Base-by-base conservation (phyloP, 371 early-diverging fungal species). In the Apophysomyces trapeziformis region DNA sequence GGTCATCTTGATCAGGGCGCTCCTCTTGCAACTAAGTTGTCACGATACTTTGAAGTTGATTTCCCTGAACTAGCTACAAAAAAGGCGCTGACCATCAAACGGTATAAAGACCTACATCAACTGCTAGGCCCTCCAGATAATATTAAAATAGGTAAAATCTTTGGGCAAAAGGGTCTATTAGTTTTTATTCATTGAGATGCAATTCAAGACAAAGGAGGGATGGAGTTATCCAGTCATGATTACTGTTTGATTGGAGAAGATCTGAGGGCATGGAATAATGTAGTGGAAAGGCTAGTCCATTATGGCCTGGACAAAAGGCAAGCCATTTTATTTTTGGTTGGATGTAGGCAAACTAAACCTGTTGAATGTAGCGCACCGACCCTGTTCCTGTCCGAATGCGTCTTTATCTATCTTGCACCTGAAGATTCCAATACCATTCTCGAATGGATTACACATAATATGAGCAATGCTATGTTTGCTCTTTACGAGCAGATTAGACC, bases 401-500 rank as follows among this genome's bases (percentile, higher is more conserved):
- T 95, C 12, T 75, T 97, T 58, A 91, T 97, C 9, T 98, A 98
- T 76, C 69, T 97, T 38, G 79, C 86, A 16, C 89, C 93, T 1
- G 36, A 64, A 8, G 82, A 85, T 61, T 85, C 93, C 1, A 85
- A 90, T 57, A 38, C 63, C 7, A 90, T 96, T 38, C 64, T 98
- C 4, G 68, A 82, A 39, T 92, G 93, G 92, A 84, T 90, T 58
- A 86, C 91, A 0, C 64, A 70, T 1, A 64, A 72, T 18, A 70
- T 87, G 68, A 65, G 50, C 2, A 67, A 82, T 5, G 79, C 89
- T 9, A 69, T 88, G 38, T 90, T 96, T 71, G 75, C 91, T 11
- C 76, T 91, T 1, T 98, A 96, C 72, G 98, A 98, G 65, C 97
- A 95, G 75, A 95, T 97, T 57, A 69, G 84, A 21, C 98, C 98